Base-by-base conservation (phyloP, 2,329 filamentous ascomycete species). In the Calonectria fujianensis region DNA sequence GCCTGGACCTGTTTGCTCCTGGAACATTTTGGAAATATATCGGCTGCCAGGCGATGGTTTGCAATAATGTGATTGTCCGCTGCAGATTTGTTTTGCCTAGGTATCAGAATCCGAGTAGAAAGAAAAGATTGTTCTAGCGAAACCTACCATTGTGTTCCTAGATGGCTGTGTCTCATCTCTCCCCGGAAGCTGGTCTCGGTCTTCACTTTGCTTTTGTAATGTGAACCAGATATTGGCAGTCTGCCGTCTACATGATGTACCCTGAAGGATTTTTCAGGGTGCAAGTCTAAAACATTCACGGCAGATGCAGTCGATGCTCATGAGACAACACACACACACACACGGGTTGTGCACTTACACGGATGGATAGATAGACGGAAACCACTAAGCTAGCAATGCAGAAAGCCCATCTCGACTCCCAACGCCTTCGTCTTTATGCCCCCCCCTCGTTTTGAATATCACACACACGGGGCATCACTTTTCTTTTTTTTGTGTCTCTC, bases 351-450 rank as follows among this genome's bases (percentile, higher is more conserved):
- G 35, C 7, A 41, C 39, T 29, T 63, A 7, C 57, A 61, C 7
- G 14, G 35, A 63, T 37, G 32, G 35, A 63, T 37, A n/a, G 18
- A 39, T 63, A 63, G n/a, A 63, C 14, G 57, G 14, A 41, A 63
- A 63, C 35, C 24, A 41, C 39, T 24, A 27, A 41, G 24, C 37
- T 39, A 63, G 10, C 37, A 63, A 41, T 41, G 10, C 57, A 63
- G n/a, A 24, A 35, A 48, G 27, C 37, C 37, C 27, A 68, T 29
- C 51, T 29, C 54, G n/a, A 39, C 61, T 31, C 72, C 66, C 69
- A 39, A 74, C 72, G 66, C 72, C 72, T 39, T 39, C 29, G 14
- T 31, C 24, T 41, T 41, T 14, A 45, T 73, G 66, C 39, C 37
- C 41, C 32, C 50, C 29, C 37, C 24, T 24, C 24, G 24, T 24